These are phyloP conservation scores for Sphaerulina musiva DNA, from an alignment of 2,329 filamentous ascomycete species.

Conservation along the genomic window DNA sequence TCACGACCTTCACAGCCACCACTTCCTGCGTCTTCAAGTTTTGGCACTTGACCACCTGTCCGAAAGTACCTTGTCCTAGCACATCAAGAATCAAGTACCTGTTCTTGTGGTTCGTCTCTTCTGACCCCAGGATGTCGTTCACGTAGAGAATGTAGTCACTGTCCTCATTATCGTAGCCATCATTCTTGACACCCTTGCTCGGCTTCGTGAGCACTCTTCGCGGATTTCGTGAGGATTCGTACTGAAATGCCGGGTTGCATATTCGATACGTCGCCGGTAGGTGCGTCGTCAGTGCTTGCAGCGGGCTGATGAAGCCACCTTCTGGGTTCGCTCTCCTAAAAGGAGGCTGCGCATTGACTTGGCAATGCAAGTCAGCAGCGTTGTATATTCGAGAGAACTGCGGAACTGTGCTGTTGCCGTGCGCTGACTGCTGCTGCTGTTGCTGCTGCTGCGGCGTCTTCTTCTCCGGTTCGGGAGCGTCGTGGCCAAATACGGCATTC, in stretches of 20 bases:
- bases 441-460: constrained; percentile 36
- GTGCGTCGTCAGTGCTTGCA: constrained; percentile 91
- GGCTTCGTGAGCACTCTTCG: constrained; percentile 94
- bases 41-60: constrained; percentile 97
- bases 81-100: constrained; percentile 96
- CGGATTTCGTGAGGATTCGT: constrained; percentile 94
- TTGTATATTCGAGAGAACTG: constrained; percentile 77
- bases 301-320: constrained; percentile 93
- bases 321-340: constrained; percentile 93
- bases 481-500: constrained; percentile 57
- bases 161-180: constrained; percentile 97
- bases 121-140: constrained; percentile 94
- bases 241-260: constrained; percentile 97
- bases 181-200: constrained; percentile 97
- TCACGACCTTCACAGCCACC: constrained; percentile 97
- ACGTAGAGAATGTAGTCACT: constrained; percentile 99
- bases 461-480: constrained; percentile 40
- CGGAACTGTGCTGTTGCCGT: constrained; percentile 55
- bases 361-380: constrained; percentile 68
- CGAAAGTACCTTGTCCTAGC: constrained; percentile 93
- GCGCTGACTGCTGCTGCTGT: constrained; percentile 25
- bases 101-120: constrained; percentile 98
- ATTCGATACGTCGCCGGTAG: constrained; percentile 94
- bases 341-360: constrained; percentile 77
- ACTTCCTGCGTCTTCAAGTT: constrained; percentile 98